Evolutionary conservation across 805 yeast species (phyloP), one percentile per base, ranked within the genome.

Genomic region (Yamadazyma phyllophila): DNA sequence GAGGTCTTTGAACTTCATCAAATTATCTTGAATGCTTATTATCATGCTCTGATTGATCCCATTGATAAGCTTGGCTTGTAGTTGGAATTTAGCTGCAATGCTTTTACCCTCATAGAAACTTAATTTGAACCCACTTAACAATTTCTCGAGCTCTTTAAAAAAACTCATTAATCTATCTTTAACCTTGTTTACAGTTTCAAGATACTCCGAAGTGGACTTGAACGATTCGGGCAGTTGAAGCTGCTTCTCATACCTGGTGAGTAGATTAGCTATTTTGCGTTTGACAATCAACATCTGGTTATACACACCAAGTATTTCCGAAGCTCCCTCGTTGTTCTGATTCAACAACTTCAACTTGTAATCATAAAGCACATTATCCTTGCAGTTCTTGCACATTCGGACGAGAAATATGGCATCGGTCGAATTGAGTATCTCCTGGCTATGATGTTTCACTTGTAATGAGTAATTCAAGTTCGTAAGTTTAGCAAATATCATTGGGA

Each of bases 11-110:
- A 88, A 67, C 4, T 81, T 80, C 8, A 85, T 65, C 65, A 90
- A 74, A 45, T 81, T 78, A 10, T 77, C 80, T 58, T 86, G 95
- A 26, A 91, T 69, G 56, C 80, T 88, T 7, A 71, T 58, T 0
- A 83, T 67, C 1, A 85, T 74, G 20, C 78, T 76, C 26, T 73
- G 71, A 56, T 80, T 77, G 11, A 90, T 76, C 36, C 88, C 79
- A 27, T 65, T 62, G 76, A 65, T 52, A 63, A 73, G 33, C 57
- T 36, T 36, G 7, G 14, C 4, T 10, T 40, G 43, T 11, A 14
- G 15, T 10, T 15, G 31, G 39, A 51, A 56, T 10, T 37, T 40
- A 7, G 41, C 52, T 32, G 34, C 47, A 13, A 62, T 58, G 2
- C 37, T 39, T 1, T 53, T 38, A 30, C 42, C 46, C 2, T 51